Evolutionary conservation across 345 rosid genomes (phyloP).

Genomic region (Brassica rapa): DNA sequence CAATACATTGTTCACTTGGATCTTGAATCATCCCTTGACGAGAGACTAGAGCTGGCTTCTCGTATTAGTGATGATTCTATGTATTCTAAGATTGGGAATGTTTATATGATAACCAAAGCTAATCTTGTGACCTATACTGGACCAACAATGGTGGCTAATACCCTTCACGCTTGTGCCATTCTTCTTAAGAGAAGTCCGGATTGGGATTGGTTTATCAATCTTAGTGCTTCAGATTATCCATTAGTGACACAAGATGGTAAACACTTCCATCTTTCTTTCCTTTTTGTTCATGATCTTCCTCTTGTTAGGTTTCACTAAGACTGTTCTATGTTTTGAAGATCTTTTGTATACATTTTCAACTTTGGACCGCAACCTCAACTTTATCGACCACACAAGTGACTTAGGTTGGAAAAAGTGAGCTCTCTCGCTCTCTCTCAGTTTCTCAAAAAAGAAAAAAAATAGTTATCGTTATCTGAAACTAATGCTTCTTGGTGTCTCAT

Average conservation of each 20-base stretch:
- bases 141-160: conserved; percentile 98
- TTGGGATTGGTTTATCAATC: conserved; percentile 99
- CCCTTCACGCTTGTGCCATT: conserved; percentile 96
- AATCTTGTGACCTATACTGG: conserved; percentile 98
- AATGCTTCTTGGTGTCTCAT: conserved; percentile 6
- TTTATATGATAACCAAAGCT: conserved; percentile 82
- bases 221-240: conserved; percentile 99
- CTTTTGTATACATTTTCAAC: conserved; percentile 67
- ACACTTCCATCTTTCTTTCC: background rate
- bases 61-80: conserved; percentile 65
- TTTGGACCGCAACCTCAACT: conserved; percentile 71
- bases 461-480: background rate
- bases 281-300: background rate
- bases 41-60: conserved; percentile 77
- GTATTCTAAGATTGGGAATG: conserved; percentile 72
- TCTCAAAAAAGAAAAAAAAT: background rate
- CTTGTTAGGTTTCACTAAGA: background rate
- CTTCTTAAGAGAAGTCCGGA: conserved; percentile 78
- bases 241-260: conserved; percentile 96
- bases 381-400: conserved; percentile 83
- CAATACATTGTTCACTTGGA: conserved; percentile 92
- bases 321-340: conserved; percentile 54
- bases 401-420: conserved; percentile 89
- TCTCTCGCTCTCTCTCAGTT: background rate
- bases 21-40: conserved; percentile 83